Base-by-base conservation (phyloP, 2,329 filamentous ascomycete genomes). In the Tolypocladium tundrense region DNA sequence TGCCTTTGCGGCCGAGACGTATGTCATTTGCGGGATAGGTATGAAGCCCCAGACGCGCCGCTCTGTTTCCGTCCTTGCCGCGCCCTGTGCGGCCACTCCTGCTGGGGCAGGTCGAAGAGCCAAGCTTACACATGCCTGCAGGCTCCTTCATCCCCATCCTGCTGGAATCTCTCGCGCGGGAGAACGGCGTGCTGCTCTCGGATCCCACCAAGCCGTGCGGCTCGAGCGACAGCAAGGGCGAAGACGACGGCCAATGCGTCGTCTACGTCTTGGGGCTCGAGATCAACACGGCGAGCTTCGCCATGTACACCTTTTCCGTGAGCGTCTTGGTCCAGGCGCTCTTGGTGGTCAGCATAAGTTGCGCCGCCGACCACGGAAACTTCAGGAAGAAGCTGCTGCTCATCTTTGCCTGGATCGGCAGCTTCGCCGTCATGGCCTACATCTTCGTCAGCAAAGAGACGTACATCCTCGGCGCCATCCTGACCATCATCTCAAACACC, bases 231-330 rank as follows among this genome's bases (percentile, higher is more conserved):
- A 78, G 75, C 62, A 81, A 81, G 57, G 69, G 68, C 41, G 70
- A 76, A 57, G 75, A 78, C 63, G 76, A 77, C 48, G 80, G 79
- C 54, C 90, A 95, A 70, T 99, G 94, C 69, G 78, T 97, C 60
- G 85, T 97, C 59, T 84, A 87, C 62, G 78, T 97, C 6, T 76
- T 96, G 31, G 93, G 93, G 7, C 72, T 88, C 60, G 87, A 96
- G 67, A 87, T 99, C 75, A 97, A 97, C 73, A 97, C 93, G 1
- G 92, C 93, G 41, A 95, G 90, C 72, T 97, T 97, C 72, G 93
- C 91, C 70, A 96, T 97, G 91, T 97, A 97, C 74, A 97, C 91
- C 2, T 99, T 99, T 73, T 96, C 91, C 59, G 78, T 95, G 67
- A 95, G 90, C 69, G 94, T 99, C 1, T 73, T 97, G 24, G 72